A percentile compares a stretch with the other conserved stretches of the same genome.
Evolutionary conservation across 345 rosid species (phyloP).

Genomic region (Angophora floribunda): DNA sequence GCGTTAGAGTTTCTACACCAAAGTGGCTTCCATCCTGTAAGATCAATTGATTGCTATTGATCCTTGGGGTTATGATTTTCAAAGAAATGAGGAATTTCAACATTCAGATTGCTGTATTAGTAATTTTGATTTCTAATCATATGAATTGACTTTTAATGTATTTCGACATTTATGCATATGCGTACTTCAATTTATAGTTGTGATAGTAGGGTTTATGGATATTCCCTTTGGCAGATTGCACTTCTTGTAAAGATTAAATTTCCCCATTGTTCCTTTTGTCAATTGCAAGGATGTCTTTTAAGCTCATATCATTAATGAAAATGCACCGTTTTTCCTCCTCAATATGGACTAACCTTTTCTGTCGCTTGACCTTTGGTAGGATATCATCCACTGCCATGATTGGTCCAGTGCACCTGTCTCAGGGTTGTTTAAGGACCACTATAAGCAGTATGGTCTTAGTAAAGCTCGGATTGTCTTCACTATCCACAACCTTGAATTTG

Average conservation of each 20-base stretch:
- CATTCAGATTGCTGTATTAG: not conserved
- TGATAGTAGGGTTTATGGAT: not conserved
- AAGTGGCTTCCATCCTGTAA: slow-evolving; percentile 83
- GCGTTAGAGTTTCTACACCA: slow-evolving; percentile 89
- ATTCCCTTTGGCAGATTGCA: not conserved
- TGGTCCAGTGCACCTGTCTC: slow-evolving; percentile 95
- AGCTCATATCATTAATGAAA: not conserved
- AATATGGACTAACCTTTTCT: not conserved
- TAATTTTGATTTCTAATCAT: not conserved
- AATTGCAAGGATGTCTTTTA: not conserved
- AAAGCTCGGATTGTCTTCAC: slow-evolving; percentile 85
- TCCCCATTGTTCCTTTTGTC: not conserved
- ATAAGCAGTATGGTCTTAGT: slow-evolving; percentile 66
- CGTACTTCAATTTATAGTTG: not conserved
- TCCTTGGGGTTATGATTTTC: not conserved
- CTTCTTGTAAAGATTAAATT: not conserved
- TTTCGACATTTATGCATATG: not conserved
- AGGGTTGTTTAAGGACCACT: slow-evolving; percentile 80
- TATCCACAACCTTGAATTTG: slow-evolving; percentile 89
- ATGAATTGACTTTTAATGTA: not conserved
- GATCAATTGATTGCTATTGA: slow-evolving; percentile 3
- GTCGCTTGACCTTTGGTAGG: slow-evolving; percentile 31
- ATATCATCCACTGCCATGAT: slow-evolving; percentile 94
- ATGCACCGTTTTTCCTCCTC: not conserved
- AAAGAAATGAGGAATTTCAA: not conserved